Percentiles rank a stretch among this genome's conserved stretches.
These are phyloP conservation scores for Basidiobolus meristosporus DNA, from an alignment of 371 early-diverging fungal genomes.

Conservation along the genomic window DNA sequence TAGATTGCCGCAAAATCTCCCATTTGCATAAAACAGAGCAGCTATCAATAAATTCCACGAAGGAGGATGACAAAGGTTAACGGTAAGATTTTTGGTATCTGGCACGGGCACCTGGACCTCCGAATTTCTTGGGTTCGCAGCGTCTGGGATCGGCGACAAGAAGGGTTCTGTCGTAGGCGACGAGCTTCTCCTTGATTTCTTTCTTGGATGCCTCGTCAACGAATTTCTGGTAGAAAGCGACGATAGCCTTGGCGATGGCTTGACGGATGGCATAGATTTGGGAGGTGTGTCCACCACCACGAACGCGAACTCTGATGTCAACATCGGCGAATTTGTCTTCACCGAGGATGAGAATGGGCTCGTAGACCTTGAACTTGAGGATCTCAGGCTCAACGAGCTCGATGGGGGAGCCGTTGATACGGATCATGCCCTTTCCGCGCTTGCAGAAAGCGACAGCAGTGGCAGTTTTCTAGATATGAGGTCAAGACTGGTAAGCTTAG, in stretches of 20 bases:
- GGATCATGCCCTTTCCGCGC: constrained; percentile 91
- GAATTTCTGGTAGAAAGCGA: constrained; percentile 98
- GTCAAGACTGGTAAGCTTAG: neutral
- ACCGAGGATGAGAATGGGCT: constrained; percentile 94
- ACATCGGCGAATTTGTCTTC: constrained; percentile 90
- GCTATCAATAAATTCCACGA: constrained; percentile 2
- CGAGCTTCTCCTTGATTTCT: constrained; percentile 93
- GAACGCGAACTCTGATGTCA: constrained; percentile 93
- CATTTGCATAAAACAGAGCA: neutral
- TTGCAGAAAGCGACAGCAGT: constrained; percentile 98
- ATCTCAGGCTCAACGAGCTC: constrained; percentile 93
- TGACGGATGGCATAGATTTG: constrained; percentile 97
- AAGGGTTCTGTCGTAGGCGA: constrained; percentile 95
- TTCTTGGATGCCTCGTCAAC: constrained; percentile 99
- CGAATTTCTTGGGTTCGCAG: constrained; percentile 99
- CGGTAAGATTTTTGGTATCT: constrained; percentile 97
- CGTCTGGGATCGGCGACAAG: constrained; percentile 99
- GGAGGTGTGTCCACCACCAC: constrained; percentile 96
- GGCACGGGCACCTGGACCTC: constrained; percentile 99
- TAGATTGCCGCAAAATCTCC: neutral
- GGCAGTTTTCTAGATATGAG: constrained; percentile 85
- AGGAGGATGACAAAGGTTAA: too few species aligned
- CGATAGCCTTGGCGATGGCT: constrained; percentile 97
- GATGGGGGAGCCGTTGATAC: constrained; percentile 95
- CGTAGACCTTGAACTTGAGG: constrained; percentile 95